A percentile compares a stretch with the other conserved stretches of the same genome.
Evolutionary conservation across 108 stramenopile species (phyloP).

Genomic region (Pseudonitzschia multistriata): DNA sequence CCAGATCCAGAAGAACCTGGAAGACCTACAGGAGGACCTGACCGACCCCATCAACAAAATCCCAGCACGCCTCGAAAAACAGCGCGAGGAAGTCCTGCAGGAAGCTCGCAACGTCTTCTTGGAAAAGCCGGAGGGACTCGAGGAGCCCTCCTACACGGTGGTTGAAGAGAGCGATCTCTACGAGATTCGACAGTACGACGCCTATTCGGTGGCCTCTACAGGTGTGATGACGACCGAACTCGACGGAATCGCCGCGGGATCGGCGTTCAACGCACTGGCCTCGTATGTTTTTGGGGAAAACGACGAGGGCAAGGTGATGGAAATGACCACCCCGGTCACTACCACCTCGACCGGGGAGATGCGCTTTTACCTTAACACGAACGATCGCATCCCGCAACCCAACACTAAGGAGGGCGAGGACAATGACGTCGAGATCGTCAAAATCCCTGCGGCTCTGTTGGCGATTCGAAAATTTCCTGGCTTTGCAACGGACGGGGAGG

Average conservation of each 20-base stretch:
- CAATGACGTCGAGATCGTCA: constrained; percentile 49
- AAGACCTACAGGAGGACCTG: constrained; percentile 73
- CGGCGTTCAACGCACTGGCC: constrained; percentile 86
- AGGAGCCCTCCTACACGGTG: constrained; percentile 71
- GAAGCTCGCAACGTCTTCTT: constrained; percentile 76
- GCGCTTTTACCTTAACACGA: constrained; percentile 68
- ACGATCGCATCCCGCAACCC: constrained; percentile 44
- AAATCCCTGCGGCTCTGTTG: constrained; percentile 68
- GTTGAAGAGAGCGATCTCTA: constrained; percentile 54
- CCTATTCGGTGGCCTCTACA: constrained; percentile 73
- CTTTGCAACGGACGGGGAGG: constrained; percentile 90
- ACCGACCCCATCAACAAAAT: constrained; percentile 65
- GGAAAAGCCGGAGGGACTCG: constrained; percentile 81
- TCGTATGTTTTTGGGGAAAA: constrained; percentile 93
- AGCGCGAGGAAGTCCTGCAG: constrained; percentile 58
- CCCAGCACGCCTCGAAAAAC: constrained; percentile 60
- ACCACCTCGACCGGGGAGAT: constrained; percentile 82
- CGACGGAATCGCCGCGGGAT: constrained; percentile 40
- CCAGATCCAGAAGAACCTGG: constrained; percentile 62
- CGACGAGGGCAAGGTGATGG: constrained; percentile 70
- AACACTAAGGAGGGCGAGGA: neutral
- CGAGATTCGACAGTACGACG: constrained; percentile 86
- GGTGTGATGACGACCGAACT: constrained; percentile 43
- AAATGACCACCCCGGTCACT: constrained; percentile 94
- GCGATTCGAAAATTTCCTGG: constrained; percentile 83